phyloP scores from a whole-genome alignment of 2,329 filamentous ascomycete species.

The Aspergillus sp. region DNA sequence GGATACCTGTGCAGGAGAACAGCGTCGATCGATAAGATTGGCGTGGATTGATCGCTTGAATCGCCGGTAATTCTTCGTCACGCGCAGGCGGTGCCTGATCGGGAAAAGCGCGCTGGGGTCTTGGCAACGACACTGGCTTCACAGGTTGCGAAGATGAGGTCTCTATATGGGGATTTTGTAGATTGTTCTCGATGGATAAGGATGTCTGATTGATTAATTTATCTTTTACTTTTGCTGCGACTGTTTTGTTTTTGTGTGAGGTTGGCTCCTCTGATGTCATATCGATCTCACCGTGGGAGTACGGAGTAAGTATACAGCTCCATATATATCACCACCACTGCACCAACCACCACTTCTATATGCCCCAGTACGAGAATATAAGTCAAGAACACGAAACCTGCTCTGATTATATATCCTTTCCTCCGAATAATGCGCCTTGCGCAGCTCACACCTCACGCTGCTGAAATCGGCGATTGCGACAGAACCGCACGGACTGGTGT shows the following conservation, averaged over 20 bases:
- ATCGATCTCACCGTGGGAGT: not conserved
- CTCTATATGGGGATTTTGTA: no score
- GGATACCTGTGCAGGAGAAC: conserved; percentile 10
- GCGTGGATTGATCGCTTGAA: conserved; percentile 6
- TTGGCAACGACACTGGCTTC: conserved; percentile 7
- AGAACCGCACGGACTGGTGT: conserved; percentile 12
- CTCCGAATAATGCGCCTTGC: no score
- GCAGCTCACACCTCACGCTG: not conserved
- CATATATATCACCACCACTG: not conserved
- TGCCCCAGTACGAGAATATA: no score
- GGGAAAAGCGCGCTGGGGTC: conserved; percentile 16
- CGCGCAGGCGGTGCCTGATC: conserved; percentile 16
- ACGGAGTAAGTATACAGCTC: no score
- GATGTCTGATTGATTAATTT: no score
- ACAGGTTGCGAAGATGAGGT: not conserved
- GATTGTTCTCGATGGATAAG: no score
- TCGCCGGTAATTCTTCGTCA: conserved; percentile 15
- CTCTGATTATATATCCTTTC: no score
- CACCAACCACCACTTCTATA: no score
- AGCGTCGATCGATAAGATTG: conserved; percentile 1
- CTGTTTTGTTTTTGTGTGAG: not conserved
- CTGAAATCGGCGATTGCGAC: conserved; percentile 24
- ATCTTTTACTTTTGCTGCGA: not conserved
- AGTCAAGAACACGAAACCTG: no score
- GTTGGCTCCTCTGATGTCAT: not conserved